Evolutionary conservation across 495 filamentous ascomycete species (phyloP).

Genomic region (Hypoxylon crocopeplum): DNA sequence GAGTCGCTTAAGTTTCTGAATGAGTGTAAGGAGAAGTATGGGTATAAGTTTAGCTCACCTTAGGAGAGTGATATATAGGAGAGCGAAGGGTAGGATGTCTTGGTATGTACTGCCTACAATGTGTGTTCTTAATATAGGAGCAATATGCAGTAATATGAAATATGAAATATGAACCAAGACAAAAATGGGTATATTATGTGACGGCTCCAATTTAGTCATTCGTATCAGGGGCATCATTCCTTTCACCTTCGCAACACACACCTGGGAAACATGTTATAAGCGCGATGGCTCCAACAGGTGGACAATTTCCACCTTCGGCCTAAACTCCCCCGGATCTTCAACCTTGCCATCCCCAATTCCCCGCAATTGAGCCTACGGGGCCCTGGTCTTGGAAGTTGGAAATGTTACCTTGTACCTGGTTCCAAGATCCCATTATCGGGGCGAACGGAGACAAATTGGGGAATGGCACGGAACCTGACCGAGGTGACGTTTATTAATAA

Average conservation of each 20-base stretch:
- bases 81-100: too few species aligned
- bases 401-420: constrained; percentile 35
- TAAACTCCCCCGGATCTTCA: constrained; percentile 39
- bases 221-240: too few species aligned
- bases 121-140: neutral
- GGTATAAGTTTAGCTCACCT: constrained; percentile 48
- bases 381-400: constrained; percentile 5
- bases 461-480: neutral
- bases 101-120: neutral
- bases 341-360: constrained; percentile 21
- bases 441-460: constrained; percentile 16
- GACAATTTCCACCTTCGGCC: constrained; percentile 27
- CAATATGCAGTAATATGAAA: too few species aligned
- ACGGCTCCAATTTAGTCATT: too few species aligned
- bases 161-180: neutral
- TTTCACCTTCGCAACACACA: too few species aligned
- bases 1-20: constrained; percentile 30
- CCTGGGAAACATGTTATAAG: too few species aligned
- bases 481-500: constrained; percentile 20
- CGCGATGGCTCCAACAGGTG: constrained; percentile 31
- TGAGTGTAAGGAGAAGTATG: constrained; percentile 46
- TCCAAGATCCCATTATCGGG: constrained; percentile 1
- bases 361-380: constrained; percentile 10
- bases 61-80: constrained; percentile 2
- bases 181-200: too few species aligned